phyloP scores from a whole-genome alignment of 2,329 filamentous ascomycete species.

The Akanthomyces lecanii region DNA sequence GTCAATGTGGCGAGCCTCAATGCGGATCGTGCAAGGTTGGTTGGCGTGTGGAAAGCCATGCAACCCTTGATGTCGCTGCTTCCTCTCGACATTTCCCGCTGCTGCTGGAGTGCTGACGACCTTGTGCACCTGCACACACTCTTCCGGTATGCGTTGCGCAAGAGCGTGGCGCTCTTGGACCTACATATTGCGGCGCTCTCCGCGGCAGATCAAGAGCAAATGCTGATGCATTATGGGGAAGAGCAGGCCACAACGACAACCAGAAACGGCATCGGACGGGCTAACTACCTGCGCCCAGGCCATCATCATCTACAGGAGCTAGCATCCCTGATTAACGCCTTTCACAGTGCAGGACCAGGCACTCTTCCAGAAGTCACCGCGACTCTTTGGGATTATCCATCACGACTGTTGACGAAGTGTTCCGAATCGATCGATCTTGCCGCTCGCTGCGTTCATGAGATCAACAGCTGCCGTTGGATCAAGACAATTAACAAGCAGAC shows the following conservation, averaged over 20 bases:
- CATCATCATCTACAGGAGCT: not conserved
- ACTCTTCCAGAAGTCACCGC: not conserved
- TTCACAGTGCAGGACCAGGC: not conserved
- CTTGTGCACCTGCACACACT: conserved; percentile 34
- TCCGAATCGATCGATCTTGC: conserved; percentile 24
- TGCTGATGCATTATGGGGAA: conserved; percentile 11
- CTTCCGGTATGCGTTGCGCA: conserved; percentile 32
- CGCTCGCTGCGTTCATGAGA: conserved; percentile 24
- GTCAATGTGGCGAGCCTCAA: conserved; percentile 29
- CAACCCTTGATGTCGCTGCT: conserved; percentile 39
- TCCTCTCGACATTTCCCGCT: conserved; percentile 42
- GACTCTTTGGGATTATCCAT: not conserved
- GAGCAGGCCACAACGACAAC: not conserved
- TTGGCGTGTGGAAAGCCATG: conserved; percentile 34
- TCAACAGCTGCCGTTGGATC: conserved; percentile 30
- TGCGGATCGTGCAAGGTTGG: conserved; percentile 24
- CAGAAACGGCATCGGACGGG: not conserved
- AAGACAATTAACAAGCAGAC: conserved; percentile 20
- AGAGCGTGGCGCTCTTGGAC: conserved; percentile 35
- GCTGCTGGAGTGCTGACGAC: conserved; percentile 43
- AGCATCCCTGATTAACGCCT: not conserved
- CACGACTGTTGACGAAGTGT: conserved; percentile 28
- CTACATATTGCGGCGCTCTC: conserved; percentile 35
- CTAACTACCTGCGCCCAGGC: not conserved
- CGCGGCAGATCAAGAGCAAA: conserved; percentile 21